Conservation (phyloP, 192 early-diverging fungal species). For the Entrophospora sp. region DNA sequence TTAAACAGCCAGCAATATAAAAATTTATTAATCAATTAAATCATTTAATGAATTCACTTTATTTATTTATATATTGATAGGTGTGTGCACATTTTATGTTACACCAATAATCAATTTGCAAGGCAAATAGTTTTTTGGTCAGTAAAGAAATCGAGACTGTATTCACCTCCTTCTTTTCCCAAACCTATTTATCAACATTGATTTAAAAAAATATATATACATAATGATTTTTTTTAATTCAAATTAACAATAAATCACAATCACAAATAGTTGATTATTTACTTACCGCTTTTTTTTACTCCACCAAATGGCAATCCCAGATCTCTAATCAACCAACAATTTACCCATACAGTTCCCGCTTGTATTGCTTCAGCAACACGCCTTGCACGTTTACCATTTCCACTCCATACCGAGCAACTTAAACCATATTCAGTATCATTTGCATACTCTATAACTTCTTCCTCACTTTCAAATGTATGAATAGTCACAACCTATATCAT, state of each 20-base stretch:
- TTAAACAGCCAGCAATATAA: too few relatives aligned
- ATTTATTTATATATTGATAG: too few relatives aligned
- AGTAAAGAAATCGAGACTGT: constrained; percentile 60
- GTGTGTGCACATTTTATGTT: too few relatives aligned
- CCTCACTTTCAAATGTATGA: constrained; percentile 59
- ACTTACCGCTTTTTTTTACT: constrained; percentile 47
- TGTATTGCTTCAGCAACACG: constrained; percentile 51
- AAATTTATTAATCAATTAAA: too few relatives aligned
- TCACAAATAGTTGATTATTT: too few relatives aligned
- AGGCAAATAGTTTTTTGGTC: constrained; percentile 47
- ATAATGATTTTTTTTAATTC: neutral
- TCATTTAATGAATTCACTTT: too few relatives aligned
- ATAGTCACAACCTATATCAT: constrained; percentile 48
- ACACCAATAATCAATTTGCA: constrained; percentile 29
- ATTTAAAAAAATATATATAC: neutral
- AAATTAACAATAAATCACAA: neutral
- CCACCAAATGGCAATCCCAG: constrained; percentile 79
- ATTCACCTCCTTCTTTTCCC: constrained; percentile 53
- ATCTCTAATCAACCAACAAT: constrained; percentile 65
- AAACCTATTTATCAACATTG: constrained; percentile 37
- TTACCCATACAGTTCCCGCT: constrained; percentile 69
- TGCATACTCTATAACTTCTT: constrained; percentile 54
- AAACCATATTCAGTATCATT: constrained; percentile 67
- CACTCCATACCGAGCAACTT: constrained; percentile 59
- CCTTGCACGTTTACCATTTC: constrained; percentile 47